Conservation (phyloP, 257 asterid species). For the Coffea canephora region DNA sequence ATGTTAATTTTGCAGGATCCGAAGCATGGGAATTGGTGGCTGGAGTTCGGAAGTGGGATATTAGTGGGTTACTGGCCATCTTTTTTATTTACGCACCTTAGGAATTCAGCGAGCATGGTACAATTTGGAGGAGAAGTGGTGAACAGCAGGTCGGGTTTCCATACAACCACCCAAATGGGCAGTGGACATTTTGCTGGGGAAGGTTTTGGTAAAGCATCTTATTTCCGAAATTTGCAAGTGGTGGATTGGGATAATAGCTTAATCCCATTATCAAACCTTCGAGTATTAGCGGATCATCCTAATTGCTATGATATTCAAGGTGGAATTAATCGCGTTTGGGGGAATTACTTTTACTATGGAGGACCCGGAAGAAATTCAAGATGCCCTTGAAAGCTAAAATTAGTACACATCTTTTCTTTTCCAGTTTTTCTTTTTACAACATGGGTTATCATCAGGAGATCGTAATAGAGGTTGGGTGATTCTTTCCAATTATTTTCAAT, state of each 20-base stretch:
- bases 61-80: conserved; percentile 59
- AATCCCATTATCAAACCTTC: conserved; percentile 39
- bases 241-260: conserved; percentile 57
- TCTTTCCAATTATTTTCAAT: conserved; percentile 40
- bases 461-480: conserved; percentile 27
- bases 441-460: conserved; percentile 23
- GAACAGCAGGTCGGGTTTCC: conserved; percentile 38
- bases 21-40: conserved; percentile 58
- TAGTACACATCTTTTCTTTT: background rate
- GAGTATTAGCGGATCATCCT: conserved; percentile 45
- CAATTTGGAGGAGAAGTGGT: conserved; percentile 59
- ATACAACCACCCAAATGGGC: conserved; percentile 60
- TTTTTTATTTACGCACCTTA: conserved; percentile 38
- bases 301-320: conserved; percentile 51
- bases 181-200: conserved; percentile 56
- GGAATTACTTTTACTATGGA: conserved; percentile 55
- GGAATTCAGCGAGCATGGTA: conserved; percentile 44
- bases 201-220: conserved; percentile 54
- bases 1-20: conserved; percentile 39
- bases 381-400: conserved; percentile 33
- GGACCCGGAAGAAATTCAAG: conserved; percentile 57
- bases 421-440: conserved; percentile 31
- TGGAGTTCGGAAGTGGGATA: conserved; percentile 46
- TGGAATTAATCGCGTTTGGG: conserved; percentile 46
- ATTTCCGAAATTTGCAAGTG: conserved; percentile 46